Conservation (phyloP, 192 early-diverging fungal genomes). For the Rhizoclosmatium sp. region DNA sequence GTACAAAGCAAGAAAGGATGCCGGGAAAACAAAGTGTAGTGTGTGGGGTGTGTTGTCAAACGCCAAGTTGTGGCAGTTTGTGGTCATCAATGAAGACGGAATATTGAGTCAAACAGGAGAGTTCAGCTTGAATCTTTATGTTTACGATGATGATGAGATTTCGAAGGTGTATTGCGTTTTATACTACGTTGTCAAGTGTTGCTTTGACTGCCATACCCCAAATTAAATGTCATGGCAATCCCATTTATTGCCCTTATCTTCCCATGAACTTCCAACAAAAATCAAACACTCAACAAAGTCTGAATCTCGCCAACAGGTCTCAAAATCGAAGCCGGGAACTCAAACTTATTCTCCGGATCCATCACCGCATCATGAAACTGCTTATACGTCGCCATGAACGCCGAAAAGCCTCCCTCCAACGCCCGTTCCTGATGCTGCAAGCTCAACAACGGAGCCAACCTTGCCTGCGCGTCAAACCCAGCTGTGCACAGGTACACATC, state of each 20-base stretch:
- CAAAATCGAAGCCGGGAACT: constrained; percentile 23
- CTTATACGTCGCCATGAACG: constrained; percentile 24
- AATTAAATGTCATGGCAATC: not conserved
- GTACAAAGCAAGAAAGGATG: constrained; percentile 45
- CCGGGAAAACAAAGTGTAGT: constrained; percentile 41
- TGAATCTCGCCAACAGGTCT: constrained; percentile 17
- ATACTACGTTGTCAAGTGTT: constrained; percentile 42
- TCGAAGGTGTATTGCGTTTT: constrained; percentile 29
- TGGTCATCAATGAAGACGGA: constrained; percentile 42
- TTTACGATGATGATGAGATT: constrained; percentile 36
- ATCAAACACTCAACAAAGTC: constrained; percentile 13
- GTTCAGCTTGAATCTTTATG: constrained; percentile 32
- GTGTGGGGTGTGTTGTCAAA: constrained; percentile 48
- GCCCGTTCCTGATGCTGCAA: constrained; percentile 17
- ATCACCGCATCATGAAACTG: constrained; percentile 23
- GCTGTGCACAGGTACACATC: constrained; percentile 73
- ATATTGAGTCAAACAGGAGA: constrained; percentile 27
- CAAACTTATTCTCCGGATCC: constrained; percentile 21
- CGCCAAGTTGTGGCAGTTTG: constrained; percentile 38
- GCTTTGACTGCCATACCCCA: constrained; percentile 37
- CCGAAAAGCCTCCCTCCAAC: constrained; percentile 25
- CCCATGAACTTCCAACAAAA: not conserved
- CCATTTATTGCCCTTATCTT: not conserved
- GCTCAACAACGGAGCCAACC: constrained; percentile 34
- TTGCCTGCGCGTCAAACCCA: constrained; percentile 63